Evolutionary conservation across 192 early-diverging fungal species (phyloP).

Genomic region (Backusella psychrophila): DNA sequence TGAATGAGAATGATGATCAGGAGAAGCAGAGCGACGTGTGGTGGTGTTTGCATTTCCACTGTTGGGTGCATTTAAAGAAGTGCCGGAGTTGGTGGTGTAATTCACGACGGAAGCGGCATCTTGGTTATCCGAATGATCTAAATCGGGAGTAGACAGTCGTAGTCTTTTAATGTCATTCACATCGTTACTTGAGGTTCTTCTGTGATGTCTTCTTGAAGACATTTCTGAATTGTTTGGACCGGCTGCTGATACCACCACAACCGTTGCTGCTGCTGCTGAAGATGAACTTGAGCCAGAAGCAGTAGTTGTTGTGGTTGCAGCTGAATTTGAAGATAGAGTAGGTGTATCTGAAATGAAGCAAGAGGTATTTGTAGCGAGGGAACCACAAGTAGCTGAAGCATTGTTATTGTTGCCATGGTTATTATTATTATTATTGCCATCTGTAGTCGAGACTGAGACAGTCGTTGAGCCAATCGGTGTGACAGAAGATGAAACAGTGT

Average conservation of each 20-base stretch:
- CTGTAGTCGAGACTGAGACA: background rate
- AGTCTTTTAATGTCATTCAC: conserved; percentile 33
- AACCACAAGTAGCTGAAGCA: background rate
- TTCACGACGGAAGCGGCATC: background rate
- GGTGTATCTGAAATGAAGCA: background rate
- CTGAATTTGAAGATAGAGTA: background rate
- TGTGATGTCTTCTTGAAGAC: conserved; percentile 29
- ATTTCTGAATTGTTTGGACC: background rate
- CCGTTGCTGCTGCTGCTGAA: background rate
- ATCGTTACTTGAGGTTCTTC: conserved; percentile 39
- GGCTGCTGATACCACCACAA: background rate
- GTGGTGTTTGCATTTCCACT: background rate
- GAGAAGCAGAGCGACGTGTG: conserved; percentile 2
- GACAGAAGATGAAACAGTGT: background rate
- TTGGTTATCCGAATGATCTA: conserved; percentile 13
- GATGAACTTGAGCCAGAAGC: background rate
- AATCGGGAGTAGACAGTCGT: conserved; percentile 17
- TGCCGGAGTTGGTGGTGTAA: background rate
- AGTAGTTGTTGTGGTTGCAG: background rate
- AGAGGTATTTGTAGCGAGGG: background rate
- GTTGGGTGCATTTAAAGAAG: background rate
- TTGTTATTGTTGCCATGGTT: background rate
- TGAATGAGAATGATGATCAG: conserved; percentile 13
- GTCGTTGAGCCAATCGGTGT: background rate
- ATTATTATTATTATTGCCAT: background rate